phyloP scores from a whole-genome alignment of 805 yeast genomes.

The Debaryomyces maramus region DNA sequence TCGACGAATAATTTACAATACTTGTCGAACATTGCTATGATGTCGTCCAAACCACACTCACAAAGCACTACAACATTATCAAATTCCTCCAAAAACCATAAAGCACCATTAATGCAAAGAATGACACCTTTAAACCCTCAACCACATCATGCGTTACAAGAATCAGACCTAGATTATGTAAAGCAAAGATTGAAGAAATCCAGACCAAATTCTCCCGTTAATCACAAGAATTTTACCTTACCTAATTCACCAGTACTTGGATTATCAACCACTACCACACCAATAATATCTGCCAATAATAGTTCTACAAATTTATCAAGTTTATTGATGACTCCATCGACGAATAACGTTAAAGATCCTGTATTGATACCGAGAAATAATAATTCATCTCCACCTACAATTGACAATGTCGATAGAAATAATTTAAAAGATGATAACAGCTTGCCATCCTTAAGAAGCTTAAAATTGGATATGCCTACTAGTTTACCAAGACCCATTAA shows the following conservation, averaged over 20 bases:
- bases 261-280: constrained; percentile 38
- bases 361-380: constrained; percentile 8
- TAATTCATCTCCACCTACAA: constrained; percentile 11
- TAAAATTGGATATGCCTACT: constrained; percentile 51
- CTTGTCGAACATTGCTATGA: constrained; percentile 23
- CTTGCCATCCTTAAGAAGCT: constrained; percentile 51
- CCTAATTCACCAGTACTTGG: constrained; percentile 48
- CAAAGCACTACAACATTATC: constrained; percentile 17
- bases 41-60: constrained; percentile 8
- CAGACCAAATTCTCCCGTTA: constrained; percentile 50
- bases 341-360: constrained; percentile 1
- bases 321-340: constrained; percentile 34
- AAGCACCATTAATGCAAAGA: constrained; percentile 54
- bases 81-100: constrained; percentile 24
- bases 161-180: constrained; percentile 49
- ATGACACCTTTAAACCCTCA: constrained; percentile 54
- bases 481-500: constrained; percentile 29
- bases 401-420: constrained; percentile 11
- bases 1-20: constrained; percentile 21
- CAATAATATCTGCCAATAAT: constrained; percentile 42
- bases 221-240: constrained; percentile 33
- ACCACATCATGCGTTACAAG: constrained; percentile 28
- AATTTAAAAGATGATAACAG: constrained; percentile 24
- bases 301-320: constrained; percentile 39
- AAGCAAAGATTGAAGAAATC: constrained; percentile 46